Evolutionary conservation across 2,329 filamentous ascomycete genomes (phyloP).

Genomic region (Xylariaceae sp.): DNA sequence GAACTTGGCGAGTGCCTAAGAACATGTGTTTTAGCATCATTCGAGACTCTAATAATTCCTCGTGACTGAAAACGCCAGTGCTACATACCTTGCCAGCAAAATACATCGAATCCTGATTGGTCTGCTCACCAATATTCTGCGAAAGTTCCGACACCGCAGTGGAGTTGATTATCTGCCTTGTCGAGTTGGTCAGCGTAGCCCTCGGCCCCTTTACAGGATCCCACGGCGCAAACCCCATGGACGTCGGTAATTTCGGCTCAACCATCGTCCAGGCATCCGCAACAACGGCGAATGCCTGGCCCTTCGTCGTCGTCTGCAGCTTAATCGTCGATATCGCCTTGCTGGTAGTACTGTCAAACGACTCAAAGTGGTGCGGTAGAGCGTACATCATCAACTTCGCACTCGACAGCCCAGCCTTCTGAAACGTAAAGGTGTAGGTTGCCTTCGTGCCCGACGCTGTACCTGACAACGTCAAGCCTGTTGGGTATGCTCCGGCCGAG

Average conservation of each 20-base stretch:
- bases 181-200: conserved; percentile 46
- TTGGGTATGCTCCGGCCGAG: conserved; percentile 71
- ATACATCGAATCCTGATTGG: conserved; percentile 83
- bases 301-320: conserved; percentile 82
- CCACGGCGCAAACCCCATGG: conserved; percentile 80
- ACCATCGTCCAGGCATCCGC: conserved; percentile 74
- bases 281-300: conserved; percentile 67
- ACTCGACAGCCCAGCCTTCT: conserved; percentile 61
- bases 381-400: conserved; percentile 76
- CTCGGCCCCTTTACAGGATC: conserved; percentile 48
- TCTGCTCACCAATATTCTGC: conserved; percentile 70
- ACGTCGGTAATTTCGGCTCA: conserved; percentile 66
- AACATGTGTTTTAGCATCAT: background rate
- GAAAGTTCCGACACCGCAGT: conserved; percentile 69
- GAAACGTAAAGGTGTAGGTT: conserved; percentile 69
- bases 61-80: background rate
- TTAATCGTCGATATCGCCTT: conserved; percentile 53
- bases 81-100: conserved; percentile 72
- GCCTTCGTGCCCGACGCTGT: conserved; percentile 56
- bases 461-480: conserved; percentile 61
- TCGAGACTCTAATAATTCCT: background rate
- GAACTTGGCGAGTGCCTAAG: conserved; percentile 68
- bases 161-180: conserved; percentile 55
- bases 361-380: conserved; percentile 77
- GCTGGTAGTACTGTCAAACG: conserved; percentile 58